Conservation (phyloP, 202 grass and related monocot species). For the Eragrostis tef region DNA sequence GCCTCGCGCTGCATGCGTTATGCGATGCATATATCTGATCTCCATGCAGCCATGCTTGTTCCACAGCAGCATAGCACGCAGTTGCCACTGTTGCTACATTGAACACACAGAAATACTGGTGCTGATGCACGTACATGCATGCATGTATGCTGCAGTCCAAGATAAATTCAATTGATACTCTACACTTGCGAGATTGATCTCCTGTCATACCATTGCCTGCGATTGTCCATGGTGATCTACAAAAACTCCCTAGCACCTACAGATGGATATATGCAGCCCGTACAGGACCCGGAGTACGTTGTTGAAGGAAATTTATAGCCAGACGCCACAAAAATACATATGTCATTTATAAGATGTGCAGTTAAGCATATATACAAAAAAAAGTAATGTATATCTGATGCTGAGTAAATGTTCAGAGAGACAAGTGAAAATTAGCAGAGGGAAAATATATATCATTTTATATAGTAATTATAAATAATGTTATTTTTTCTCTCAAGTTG, state of each 20-base stretch:
- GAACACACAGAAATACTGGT: conserved; percentile 47
- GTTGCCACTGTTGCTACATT: conserved; percentile 37
- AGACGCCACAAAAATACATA: too few species aligned
- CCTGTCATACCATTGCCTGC: conserved; percentile 17
- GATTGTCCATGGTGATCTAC: conserved; percentile 45
- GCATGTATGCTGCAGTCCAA: conserved; percentile 36
- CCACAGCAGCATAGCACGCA: neutral
- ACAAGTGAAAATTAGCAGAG: too few species aligned
- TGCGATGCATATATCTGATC: neutral
- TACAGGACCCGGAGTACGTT: neutral
- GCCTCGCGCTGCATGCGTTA: conserved; percentile 19
- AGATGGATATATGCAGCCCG: neutral
- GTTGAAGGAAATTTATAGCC: too few species aligned
- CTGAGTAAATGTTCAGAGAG: too few species aligned
- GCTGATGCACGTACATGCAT: neutral
- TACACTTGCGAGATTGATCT: conserved; percentile 32
- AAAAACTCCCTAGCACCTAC: neutral
- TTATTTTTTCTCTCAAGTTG: too few species aligned
- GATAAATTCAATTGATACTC: conserved; percentile 36
- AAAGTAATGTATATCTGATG: too few species aligned
- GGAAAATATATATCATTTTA: too few species aligned
- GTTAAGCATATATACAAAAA: too few species aligned
- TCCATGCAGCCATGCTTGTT: conserved; percentile 33
- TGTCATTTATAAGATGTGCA: too few species aligned
- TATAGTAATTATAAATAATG: too few species aligned